Conservation (phyloP, 2,329 filamentous ascomycete species). For the Fusarium mangiferae region DNA sequence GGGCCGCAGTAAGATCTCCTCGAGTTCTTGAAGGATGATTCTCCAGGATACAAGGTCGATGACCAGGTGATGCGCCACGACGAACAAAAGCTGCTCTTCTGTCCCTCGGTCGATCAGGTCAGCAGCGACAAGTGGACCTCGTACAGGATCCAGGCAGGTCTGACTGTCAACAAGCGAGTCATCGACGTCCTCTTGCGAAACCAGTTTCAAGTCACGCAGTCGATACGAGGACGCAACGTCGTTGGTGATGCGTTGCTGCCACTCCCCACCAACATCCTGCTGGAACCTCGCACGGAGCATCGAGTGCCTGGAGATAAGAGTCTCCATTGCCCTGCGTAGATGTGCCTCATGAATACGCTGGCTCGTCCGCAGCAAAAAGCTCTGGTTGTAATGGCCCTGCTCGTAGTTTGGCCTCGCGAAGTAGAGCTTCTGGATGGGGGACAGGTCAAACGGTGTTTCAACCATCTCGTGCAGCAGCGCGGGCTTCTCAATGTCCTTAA, state of each 20-base stretch:
- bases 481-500: constrained; percentile 19
- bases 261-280: not conserved
- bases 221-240: constrained; percentile 16
- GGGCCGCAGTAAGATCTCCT: constrained; percentile 48
- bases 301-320: constrained; percentile 18
- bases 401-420: constrained; percentile 21
- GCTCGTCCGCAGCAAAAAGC: constrained; percentile 31
- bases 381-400: constrained; percentile 37
- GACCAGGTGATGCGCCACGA: constrained; percentile 52
- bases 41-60: constrained; percentile 61
- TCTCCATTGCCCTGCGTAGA: constrained; percentile 19
- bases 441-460: constrained; percentile 16
- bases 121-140: constrained; percentile 18
- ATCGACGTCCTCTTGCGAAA: not conserved
- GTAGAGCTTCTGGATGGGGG: constrained; percentile 36
- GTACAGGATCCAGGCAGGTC: constrained; percentile 13
- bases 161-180: constrained; percentile 12
- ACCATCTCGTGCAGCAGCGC: not conserved
- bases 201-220: not conserved
- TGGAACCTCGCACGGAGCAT: constrained; percentile 35
- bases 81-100: constrained; percentile 46
- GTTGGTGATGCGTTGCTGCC: constrained; percentile 25
- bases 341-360: not conserved
- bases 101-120: constrained; percentile 17
- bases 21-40: constrained; percentile 48